Conservation (phyloP, 805 yeast genomes). For the Candida silvatica region DNA sequence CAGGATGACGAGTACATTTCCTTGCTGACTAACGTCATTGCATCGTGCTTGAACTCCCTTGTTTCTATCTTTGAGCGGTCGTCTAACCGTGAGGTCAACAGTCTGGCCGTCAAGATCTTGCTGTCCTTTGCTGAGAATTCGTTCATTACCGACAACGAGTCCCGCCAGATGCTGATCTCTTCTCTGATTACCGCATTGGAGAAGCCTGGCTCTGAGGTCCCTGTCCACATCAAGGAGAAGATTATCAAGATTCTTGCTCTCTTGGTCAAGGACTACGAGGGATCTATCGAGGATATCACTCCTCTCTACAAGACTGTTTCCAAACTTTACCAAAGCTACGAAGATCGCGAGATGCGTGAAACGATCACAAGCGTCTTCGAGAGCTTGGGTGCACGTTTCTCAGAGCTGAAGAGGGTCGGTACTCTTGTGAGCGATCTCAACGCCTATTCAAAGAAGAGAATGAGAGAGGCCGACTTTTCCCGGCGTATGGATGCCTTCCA, state of each 20-base stretch:
- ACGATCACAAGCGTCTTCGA: constrained; percentile 52
- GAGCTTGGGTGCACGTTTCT: constrained; percentile 47
- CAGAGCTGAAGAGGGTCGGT: constrained; percentile 36
- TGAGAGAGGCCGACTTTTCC: constrained; percentile 76
- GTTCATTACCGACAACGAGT: constrained; percentile 45
- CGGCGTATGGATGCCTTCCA: constrained; percentile 63
- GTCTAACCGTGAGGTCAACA: constrained; percentile 35
- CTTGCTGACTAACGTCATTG: constrained; percentile 50
- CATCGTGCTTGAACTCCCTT: constrained; percentile 40
- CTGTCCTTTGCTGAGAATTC: constrained; percentile 47
- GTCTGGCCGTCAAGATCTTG: constrained; percentile 44
- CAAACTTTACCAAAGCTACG: constrained; percentile 45
- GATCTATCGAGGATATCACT: constrained; percentile 40
- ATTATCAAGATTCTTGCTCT: constrained; percentile 49
- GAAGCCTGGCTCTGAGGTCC: constrained; percentile 44
- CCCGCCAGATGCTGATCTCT: constrained; percentile 42
- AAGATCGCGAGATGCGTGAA: constrained; percentile 54
- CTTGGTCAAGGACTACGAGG: constrained; percentile 43
- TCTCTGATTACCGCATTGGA: constrained; percentile 56
- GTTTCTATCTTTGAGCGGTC: constrained; percentile 39
- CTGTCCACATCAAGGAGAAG: constrained; percentile 42
- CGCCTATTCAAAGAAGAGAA: constrained; percentile 50
- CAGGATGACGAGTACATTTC: constrained; percentile 35
- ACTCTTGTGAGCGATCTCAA: constrained; percentile 56
- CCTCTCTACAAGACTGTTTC: constrained; percentile 22